Evolutionary conservation across 176 grass and related monocot genomes (phyloP).

Genomic region (Triticum dicoccoides): DNA sequence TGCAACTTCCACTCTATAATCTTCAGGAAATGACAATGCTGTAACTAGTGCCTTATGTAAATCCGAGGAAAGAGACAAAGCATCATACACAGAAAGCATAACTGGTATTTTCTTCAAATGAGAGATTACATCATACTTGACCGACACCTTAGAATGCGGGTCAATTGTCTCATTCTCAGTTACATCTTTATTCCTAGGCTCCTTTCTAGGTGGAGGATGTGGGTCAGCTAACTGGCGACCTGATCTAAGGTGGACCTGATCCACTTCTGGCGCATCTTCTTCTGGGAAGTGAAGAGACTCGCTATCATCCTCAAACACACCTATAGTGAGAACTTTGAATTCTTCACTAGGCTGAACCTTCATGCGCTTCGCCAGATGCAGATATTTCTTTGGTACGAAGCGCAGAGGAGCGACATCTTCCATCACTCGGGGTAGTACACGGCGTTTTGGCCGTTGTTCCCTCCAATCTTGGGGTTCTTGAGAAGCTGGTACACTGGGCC

Average conservation of each 20-base stretch:
- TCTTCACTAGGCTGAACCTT: background rate
- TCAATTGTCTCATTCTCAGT: background rate
- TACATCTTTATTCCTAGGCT: background rate
- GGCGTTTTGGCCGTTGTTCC: too few relatives aligned
- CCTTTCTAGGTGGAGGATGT: background rate
- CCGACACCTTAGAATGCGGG: background rate
- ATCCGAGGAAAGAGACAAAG: background rate
- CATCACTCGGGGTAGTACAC: too few relatives aligned
- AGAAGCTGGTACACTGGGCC: too few relatives aligned
- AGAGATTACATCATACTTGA: background rate
- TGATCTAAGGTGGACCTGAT: slow-evolving; percentile 7
- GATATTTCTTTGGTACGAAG: too few relatives aligned
- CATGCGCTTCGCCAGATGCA: too few relatives aligned
- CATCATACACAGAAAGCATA: background rate
- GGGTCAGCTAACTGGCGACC: background rate
- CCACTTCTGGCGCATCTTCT: background rate
- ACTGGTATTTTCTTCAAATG: background rate
- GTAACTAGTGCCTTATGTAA: background rate
- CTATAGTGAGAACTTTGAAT: background rate
- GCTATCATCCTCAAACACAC: background rate
- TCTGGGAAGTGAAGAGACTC: background rate
- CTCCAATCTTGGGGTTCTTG: too few relatives aligned
- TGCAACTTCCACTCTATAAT: background rate
- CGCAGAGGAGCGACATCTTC: too few relatives aligned
- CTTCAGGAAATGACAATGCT: background rate